Base-by-base conservation (phyloP, 345 rosid genomes). In the Cardamine resedifolia region DNA sequence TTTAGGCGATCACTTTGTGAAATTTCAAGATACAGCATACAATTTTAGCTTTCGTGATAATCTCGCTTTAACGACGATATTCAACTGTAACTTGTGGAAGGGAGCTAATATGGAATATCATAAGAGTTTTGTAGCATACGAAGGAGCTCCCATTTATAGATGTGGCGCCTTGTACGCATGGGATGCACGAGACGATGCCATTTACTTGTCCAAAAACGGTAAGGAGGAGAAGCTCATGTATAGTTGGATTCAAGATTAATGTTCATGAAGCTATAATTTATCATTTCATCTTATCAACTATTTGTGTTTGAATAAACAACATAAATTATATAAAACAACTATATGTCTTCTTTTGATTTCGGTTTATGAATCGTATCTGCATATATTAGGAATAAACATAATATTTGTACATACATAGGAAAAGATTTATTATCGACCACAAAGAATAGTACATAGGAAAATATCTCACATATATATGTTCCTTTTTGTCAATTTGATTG, bases 11-110 rank as follows among this genome's bases (percentile, higher is more conserved):
- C 44, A 57, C 8, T 45, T 63, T 10, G 5, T 63, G 26, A 63
- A 63, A 4, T 41, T 44, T 28, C 24, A 63, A 63, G 24, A 2
- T 63, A 39, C 55, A 44, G 1, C 53, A 18, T 63, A 63, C 11
- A 63, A 63, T 63, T 63, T 63, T 63, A 63, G 68, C 14, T 63
- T 63, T 63, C 27, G n/a, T 16, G 68, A 63, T 63, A 0, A 28
- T 26, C 2, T 26, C 2, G 0, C 10, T 4, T 1, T 23, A 1
- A 12, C 33, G 15, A 61, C 51, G 15, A 43, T 2, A 10, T 62
- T 62, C 7, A n/a, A 9, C 1, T 62, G 51, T 15, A 10, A 43
- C 8, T 24, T 62, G 36, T 62, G 9, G 38, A 62, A 62, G 27
- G 66, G 51, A 28, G 51, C 66, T 24, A 10, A 1, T 0, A 2